Base-by-base conservation (phyloP, 2,329 filamentous ascomycete species). In the Xenoacremonium recifei region DNA sequence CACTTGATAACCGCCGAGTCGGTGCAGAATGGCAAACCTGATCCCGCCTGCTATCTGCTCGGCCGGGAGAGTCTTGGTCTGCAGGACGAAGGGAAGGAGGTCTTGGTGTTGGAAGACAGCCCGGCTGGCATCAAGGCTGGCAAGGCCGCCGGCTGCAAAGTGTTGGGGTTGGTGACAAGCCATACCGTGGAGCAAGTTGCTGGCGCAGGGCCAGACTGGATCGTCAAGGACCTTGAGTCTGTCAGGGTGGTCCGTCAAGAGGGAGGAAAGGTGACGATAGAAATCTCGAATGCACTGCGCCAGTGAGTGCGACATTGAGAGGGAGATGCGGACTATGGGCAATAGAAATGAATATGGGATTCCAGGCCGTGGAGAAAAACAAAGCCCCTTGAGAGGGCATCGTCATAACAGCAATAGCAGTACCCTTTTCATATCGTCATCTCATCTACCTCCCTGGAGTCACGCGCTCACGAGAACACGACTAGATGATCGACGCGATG, bases 91-190 rank as follows among this genome's bases (percentile, higher is more conserved):
- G 65, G 69, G 20, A 75, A 67, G 40, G 66, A 70, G 21, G 67
- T 92, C 32, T 72, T 96, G 41, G 91, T 96, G 36, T 70, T 96
- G 27, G 91, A 96, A 68, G 91, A 96, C 69, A 88, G 88, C 42
- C 90, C 91, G 5, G 88, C 89, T 6, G 91, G 91, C 5, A 88
- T 96, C 59, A 75, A 70, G 50, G 82, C 90, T 20, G 91, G 90
- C 36, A 95, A 91, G 68, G 87, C 80, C 1, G 91, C 91, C 9
- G 90, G 89, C 2, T 96, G 87, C 70, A 84, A 79, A 60, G 91
- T 96, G 11, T 69, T 95, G 34, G 91, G 84, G n/a, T 69, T 96
- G 40, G 80, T 87, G 41, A 96, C 90, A 40, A 95, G 88, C 59
- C 91, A 96, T 68, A 81, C 78, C 19, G 71, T 84, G 34, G 80